phyloP scores from a whole-genome alignment of 2,329 filamentous ascomycete species.

The Ramularia endophylla region DNA sequence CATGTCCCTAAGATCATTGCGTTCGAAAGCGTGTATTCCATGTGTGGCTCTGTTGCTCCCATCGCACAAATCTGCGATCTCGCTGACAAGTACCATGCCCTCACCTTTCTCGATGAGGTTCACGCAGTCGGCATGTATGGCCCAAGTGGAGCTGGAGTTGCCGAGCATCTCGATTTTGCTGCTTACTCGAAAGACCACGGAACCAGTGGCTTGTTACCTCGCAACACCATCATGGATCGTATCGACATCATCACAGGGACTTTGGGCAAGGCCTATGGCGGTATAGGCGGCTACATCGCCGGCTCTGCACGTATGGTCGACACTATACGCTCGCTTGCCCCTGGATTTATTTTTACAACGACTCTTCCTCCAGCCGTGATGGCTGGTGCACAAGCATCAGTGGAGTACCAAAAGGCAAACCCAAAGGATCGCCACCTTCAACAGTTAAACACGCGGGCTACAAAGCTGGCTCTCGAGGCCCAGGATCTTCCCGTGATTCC shows the following conservation, averaged over 20 bases:
- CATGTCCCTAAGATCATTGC: conserved; percentile 93
- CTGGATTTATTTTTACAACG: conserved; percentile 97
- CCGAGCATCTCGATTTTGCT: conserved; percentile 92
- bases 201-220: too few species aligned
- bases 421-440: conserved; percentile 82
- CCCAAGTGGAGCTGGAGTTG: conserved; percentile 86
- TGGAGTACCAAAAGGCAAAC: conserved; percentile 84
- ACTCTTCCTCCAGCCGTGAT: conserved; percentile 92
- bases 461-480: conserved; percentile 73
- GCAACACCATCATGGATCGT: conserved; percentile 88
- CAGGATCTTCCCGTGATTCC: conserved; percentile 92
- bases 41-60: conserved; percentile 94
- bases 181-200: conserved; percentile 70
- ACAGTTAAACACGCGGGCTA: conserved; percentile 89
- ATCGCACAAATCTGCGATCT: conserved; percentile 93
- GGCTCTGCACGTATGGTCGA: conserved; percentile 80
- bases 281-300: conserved; percentile 94
- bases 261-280: conserved; percentile 93
- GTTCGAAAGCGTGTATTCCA: conserved; percentile 97
- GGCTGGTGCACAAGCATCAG: conserved; percentile 84
- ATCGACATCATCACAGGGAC: conserved; percentile 96
- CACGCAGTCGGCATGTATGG: conserved; percentile 99
- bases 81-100: conserved; percentile 91
- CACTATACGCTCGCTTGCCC: conserved; percentile 84
- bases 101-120: conserved; percentile 96